A percentile compares a stretch with the other conserved stretches of the same genome.
Evolutionary conservation across 257 asterid species (phyloP).

Genomic region (Ophiorrhiza pumila): DNA sequence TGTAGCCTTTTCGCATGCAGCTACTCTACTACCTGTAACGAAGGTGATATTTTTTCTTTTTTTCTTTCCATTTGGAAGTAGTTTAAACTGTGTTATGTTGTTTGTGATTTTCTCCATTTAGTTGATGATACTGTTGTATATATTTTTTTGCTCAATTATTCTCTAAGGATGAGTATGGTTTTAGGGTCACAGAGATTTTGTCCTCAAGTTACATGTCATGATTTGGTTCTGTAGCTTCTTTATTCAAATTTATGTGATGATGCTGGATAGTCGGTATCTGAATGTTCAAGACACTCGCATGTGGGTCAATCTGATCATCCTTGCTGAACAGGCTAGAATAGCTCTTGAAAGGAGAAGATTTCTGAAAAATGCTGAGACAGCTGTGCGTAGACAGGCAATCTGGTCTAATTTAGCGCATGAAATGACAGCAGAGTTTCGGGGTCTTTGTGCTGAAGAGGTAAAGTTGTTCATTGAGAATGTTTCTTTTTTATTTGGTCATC

Average conservation of each 20-base stretch:
- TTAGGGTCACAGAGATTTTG: background rate
- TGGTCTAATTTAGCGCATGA: conserved; percentile 99
- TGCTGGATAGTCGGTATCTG: background rate
- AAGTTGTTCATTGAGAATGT: conserved; percentile 2
- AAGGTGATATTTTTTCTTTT: conserved; percentile 47
- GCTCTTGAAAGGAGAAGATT: conserved; percentile 96
- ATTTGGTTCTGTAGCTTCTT: background rate
- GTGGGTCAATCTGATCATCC: background rate
- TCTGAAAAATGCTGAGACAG: conserved; percentile 93
- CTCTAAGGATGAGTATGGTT: conserved; percentile 2
- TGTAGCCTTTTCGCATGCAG: conserved; percentile 99
- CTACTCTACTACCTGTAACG: conserved; percentile 92
- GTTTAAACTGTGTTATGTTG: background rate
- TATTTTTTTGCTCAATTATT: background rate
- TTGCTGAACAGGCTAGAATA: conserved; percentile 74
- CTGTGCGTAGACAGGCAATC: conserved; percentile 88
- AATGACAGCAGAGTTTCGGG: conserved; percentile 98
- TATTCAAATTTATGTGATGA: background rate
- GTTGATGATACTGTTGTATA: background rate
- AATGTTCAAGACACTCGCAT: background rate
- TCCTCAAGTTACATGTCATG: background rate
- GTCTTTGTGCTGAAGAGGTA: conserved; percentile 98
- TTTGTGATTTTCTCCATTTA: background rate
- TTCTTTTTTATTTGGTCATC: background rate
- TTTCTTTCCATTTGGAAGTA: conserved; percentile 15